Conservation (phyloP, 352 stramenopile species). For the Blastocystis sp. region DNA sequence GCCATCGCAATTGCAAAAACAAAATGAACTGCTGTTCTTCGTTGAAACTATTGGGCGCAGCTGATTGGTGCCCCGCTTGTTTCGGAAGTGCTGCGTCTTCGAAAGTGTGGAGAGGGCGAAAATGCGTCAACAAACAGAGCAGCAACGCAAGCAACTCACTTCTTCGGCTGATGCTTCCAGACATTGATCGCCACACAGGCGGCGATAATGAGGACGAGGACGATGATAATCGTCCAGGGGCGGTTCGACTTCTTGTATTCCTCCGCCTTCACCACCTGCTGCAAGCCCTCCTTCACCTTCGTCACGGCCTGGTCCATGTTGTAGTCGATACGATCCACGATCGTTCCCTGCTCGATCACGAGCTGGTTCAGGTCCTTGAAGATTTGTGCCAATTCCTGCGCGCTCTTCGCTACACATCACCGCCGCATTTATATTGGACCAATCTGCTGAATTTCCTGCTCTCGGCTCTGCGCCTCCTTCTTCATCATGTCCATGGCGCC, state of each 20-base stretch:
- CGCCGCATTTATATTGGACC: not conserved
- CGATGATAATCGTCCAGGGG: conserved; percentile 85
- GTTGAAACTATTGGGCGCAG: not conserved
- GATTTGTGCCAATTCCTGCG: conserved; percentile 96
- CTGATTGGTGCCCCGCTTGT: not conserved
- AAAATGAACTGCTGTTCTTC: not conserved
- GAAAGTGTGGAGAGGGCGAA: not conserved
- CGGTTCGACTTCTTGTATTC: conserved; percentile 93
- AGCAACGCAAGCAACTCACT: not conserved
- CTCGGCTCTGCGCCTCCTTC: conserved; percentile 77
- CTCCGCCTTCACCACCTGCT: conserved; percentile 97
- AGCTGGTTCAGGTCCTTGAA: conserved; percentile 99
- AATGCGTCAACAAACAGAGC: not conserved
- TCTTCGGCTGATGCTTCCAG: conserved; percentile 4
- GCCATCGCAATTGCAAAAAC: not conserved
- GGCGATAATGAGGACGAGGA: conserved; percentile 88
- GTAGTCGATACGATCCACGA: conserved; percentile 99
- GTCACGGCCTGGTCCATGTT: conserved; percentile 99
- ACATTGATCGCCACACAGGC: conserved; percentile 83
- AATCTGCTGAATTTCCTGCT: conserved; percentile 93
- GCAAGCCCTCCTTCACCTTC: conserved; percentile 94
- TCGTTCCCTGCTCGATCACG: conserved; percentile 99
- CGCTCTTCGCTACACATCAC: conserved; percentile 82
- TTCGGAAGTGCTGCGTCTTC: not conserved
- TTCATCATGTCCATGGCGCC: conserved; percentile 69